Base-by-base conservation (phyloP, 2,329 filamentous ascomycete genomes). In the Alternaria burnsii region DNA sequence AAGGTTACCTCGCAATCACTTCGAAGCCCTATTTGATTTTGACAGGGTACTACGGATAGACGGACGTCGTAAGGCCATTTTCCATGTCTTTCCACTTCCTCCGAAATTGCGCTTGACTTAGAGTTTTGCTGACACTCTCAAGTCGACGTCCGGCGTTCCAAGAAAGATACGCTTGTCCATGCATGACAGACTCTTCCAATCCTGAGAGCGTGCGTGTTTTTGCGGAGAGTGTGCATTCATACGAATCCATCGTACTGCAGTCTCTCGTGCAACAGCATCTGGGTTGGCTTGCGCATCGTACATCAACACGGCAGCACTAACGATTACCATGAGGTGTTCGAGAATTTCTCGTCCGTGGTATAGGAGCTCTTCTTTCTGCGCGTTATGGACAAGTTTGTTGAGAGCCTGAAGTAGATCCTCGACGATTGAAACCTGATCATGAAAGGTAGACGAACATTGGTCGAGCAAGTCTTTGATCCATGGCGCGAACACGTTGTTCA, bases 271-370 rank as follows among this genome's bases (percentile, higher is more conserved):
- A 14, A 77, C 60, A 6, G 52, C 55, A 65, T 79, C 70, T 1
- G 66, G 68, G 56, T 79, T 77, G 16, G 73, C 67, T 41, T 70
- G 63, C 1, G 78, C 78, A 68, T 82, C 81, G 28, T 76, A 67
- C 4, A 77, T 67, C 18, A 82, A 67, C 26, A 81, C 65, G 0
- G 72, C 61, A n/a, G 73, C 74, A 38, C 71, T 67, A 0, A 81
- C 72, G 8, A 82, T 59, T 65, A 75, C 77, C 6, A 77, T 75
- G 3, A 82, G 52, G 12, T 67, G 59, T 2, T 65, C 55, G n/a
- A 78, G 18, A 4, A 75, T 55, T 10, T 71, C 65, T 30, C 73
- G 61, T 8, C 74, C 74, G 5, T 50, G 47, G 47, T 73, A 74
- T 12, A 73, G 52, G 7, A 78, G 47, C 48, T 72, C 67, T 18